Base-by-base conservation (phyloP, 129 eudicot genomes). In the Flaveria linearis region DNA sequence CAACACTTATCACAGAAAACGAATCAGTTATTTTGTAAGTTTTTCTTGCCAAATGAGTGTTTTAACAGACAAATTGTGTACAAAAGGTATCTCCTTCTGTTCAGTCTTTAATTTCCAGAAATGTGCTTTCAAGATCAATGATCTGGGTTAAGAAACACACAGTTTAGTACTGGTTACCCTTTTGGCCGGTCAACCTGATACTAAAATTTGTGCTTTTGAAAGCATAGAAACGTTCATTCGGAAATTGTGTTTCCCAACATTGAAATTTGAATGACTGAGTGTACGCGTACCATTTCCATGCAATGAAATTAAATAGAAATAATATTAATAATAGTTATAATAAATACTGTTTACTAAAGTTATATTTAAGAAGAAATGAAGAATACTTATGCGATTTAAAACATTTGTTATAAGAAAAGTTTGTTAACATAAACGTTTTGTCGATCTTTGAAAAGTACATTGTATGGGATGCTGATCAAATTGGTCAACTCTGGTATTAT, bases 11-110 rank as follows among this genome's bases (percentile, higher is more conserved):
- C 49, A 52, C 43, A 13, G 97, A 91, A 72, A 93, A 90, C 66
- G 97, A 93, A 68, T 76, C 86, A 71, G 84, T 78, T 47, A 74
- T 87, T 39, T 25, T 89, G 98, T 93, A 76, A 84, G 92, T 78
- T 39, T 8, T 69, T 57, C 25, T 69, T 0, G 15, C 39, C 42
- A n/a, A 62, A 33, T 39, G 61, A 41, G 50, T 36, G 33, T 45
- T 30, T 77, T 5, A 42, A n/a, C 53, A 8, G 18, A 51, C n/a
- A 14, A 36, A 55, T n/a, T 7, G 10, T 55, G 39, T 17, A 66
- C 16, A 66, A 28, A 39, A 66, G 70, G 25, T 30, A 65, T 65
- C 16, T 20, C 41, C 51, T 4, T 39, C 13, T 4, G 5, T 9
- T 39, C 50, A 66, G 7, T 17, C 41, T 41, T 9, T 33, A 15